Percentiles rank a stretch among this genome's conserved stretches.
These are phyloP conservation scores for Hebeloma cylindrosporum DNA, from an alignment of 768 basidiomycete genomes.

Conservation along the genomic window DNA sequence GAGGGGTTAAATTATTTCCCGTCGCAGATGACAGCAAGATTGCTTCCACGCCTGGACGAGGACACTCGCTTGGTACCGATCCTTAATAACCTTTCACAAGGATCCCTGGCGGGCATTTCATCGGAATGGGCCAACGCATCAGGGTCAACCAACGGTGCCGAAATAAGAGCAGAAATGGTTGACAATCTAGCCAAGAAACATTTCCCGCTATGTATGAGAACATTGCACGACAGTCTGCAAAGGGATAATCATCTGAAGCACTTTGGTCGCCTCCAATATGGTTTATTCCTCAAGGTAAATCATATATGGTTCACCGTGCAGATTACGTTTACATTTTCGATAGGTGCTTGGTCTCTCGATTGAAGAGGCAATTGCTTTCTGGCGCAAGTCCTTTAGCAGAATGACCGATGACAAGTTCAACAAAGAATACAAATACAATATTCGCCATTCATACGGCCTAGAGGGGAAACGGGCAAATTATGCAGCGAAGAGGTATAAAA, in stretches of 20 bases:
- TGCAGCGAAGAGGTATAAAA: conserved; percentile 76
- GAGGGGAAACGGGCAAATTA: conserved; percentile 97
- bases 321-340: conserved; percentile 2
- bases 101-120: conserved; percentile 88
- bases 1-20: background rate
- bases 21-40: conserved; percentile 74
- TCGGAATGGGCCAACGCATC: conserved; percentile 72
- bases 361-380: conserved; percentile 92
- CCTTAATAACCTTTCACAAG: conserved; percentile 87
- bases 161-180: conserved; percentile 92
- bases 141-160: conserved; percentile 52
- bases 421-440: conserved; percentile 97
- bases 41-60: conserved; percentile 89
- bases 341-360: conserved; percentile 91
- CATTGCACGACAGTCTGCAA: conserved; percentile 76
- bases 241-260: conserved; percentile 89
- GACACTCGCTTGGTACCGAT: conserved; percentile 89
- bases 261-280: conserved; percentile 87
- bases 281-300: conserved; percentile 89
- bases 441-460: conserved; percentile 90
- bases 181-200: conserved; percentile 83
- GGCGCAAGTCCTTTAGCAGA: conserved; percentile 82
- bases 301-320: background rate
- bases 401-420: conserved; percentile 95
- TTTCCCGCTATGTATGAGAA: conserved; percentile 95